These are phyloP conservation scores for Crithidia acanthocephali DNA, from an alignment of 208 protist species.

Conservation along the genomic window DNA sequence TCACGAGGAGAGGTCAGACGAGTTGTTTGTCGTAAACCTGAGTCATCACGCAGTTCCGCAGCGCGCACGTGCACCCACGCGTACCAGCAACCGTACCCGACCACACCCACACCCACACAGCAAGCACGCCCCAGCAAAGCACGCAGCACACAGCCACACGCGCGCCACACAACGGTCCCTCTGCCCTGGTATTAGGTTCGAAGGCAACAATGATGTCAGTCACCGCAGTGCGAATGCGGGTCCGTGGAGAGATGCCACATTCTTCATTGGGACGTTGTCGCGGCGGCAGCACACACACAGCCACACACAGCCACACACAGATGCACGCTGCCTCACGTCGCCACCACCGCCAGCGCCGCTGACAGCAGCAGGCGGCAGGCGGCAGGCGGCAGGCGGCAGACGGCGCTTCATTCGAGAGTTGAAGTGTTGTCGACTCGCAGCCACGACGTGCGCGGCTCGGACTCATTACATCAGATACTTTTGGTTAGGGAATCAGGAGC, in stretches of 20 bases:
- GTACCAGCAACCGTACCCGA: not conserved
- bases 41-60: slow-evolving; percentile 33
- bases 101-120: not conserved
- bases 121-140: not conserved
- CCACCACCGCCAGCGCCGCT: too few relatives aligned
- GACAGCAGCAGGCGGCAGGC: too few relatives aligned
- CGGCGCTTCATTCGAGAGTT: not conserved
- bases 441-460: slow-evolving; percentile 14
- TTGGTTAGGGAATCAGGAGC: slow-evolving; percentile 7
- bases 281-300: not conserved
- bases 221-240: slow-evolving; percentile 13
- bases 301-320: not conserved
- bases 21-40: slow-evolving; percentile 39
- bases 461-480: slow-evolving; percentile 36
- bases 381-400: not conserved
- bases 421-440: slow-evolving; percentile 10
- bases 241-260: slow-evolving; percentile 41
- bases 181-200: slow-evolving; percentile 38
- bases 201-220: slow-evolving; percentile 23
- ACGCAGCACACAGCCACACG: not conserved
- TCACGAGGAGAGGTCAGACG: slow-evolving; percentile 27
- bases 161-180: too few relatives aligned
- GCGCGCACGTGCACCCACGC: not conserved
- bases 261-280: slow-evolving; percentile 27
- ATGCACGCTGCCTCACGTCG: too few relatives aligned